Conservation (phyloP, 2,329 filamentous ascomycete species). For the Colletotrichum liriopes region DNA sequence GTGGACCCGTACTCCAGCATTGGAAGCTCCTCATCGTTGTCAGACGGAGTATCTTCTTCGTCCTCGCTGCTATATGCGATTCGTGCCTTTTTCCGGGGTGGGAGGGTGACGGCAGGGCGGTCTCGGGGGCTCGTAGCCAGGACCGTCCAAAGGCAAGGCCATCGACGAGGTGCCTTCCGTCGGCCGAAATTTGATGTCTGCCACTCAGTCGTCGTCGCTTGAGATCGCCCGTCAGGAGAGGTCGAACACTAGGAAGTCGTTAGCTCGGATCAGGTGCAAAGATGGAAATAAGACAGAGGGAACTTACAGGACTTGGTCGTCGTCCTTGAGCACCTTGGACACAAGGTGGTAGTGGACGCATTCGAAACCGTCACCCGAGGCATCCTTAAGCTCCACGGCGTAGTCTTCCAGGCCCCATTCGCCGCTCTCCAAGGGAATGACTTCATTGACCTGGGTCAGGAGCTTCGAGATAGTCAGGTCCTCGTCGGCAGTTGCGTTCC, state of each 20-base stretch:
- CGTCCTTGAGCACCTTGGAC: slow-evolving; percentile 79
- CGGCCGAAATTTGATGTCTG: slow-evolving; percentile 83
- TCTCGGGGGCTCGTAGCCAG: slow-evolving; percentile 71
- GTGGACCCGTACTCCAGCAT: slow-evolving; percentile 43
- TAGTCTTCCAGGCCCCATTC: slow-evolving; percentile 95
- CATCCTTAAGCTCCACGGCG: slow-evolving; percentile 78
- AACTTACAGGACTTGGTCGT: slow-evolving; percentile 84
- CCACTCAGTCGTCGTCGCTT: slow-evolving; percentile 81
- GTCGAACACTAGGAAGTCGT: slow-evolving; percentile 75
- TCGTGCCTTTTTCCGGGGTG: slow-evolving; percentile 79
- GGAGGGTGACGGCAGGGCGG: slow-evolving; percentile 79
- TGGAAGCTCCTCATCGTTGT: slow-evolving; percentile 51
- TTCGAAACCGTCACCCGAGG: slow-evolving; percentile 78
- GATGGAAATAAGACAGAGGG: neutral
- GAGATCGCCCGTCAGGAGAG: slow-evolving; percentile 82
- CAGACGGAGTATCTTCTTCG: slow-evolving; percentile 57
- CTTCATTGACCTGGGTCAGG: slow-evolving; percentile 83
- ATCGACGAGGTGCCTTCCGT: slow-evolving; percentile 87
- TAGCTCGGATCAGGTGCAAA: slow-evolving; percentile 30
- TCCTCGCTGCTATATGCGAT: slow-evolving; percentile 59
- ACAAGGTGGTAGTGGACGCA: slow-evolving; percentile 89
- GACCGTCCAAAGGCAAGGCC: slow-evolving; percentile 87
- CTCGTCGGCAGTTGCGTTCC: slow-evolving; percentile 72
- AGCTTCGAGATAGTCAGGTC: slow-evolving; percentile 83
- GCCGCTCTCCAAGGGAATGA: slow-evolving; percentile 84